phyloP scores from a whole-genome alignment of 352 stramenopile species.

The Globisporangium cederbergense region DNA sequence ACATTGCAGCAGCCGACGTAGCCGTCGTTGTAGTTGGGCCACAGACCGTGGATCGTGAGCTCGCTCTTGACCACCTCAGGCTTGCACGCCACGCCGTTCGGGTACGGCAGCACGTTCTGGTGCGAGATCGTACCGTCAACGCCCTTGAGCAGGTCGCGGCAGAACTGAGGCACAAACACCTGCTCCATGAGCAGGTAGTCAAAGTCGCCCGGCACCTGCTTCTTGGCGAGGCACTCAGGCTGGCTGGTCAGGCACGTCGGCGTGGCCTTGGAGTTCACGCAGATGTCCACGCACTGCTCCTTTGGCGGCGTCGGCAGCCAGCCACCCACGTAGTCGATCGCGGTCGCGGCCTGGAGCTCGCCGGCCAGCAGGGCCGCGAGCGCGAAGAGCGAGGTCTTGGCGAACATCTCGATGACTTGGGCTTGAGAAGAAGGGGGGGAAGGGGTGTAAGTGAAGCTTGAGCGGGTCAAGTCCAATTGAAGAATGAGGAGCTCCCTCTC shows the following conservation, averaged over 20 bases:
- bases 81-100: constrained; percentile 48
- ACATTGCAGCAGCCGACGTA: constrained; percentile 74
- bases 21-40: constrained; percentile 75
- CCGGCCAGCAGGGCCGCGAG: constrained; percentile 15
- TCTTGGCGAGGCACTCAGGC: constrained; percentile 54
- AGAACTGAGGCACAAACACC: constrained; percentile 81
- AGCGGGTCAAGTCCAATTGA: constrained; percentile 15
- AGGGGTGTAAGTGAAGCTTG: constrained; percentile 9
- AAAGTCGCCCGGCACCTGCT: constrained; percentile 64
- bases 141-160: constrained; percentile 67
- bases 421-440: not conserved
- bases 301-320: constrained; percentile 46
- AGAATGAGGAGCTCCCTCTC: not conserved
- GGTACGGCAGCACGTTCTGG: constrained; percentile 69
- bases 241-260: constrained; percentile 60
- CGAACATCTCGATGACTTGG: constrained; percentile 10
- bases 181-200: constrained; percentile 80
- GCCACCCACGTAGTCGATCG: constrained; percentile 58
- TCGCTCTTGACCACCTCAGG: constrained; percentile 43
- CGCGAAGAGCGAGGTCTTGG: constrained; percentile 17
- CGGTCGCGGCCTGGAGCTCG: constrained; percentile 18
- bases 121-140: constrained; percentile 78
- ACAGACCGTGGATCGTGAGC: constrained; percentile 74
- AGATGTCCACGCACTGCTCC: constrained; percentile 75
- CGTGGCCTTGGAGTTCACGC: constrained; percentile 48